Percentiles rank a stretch among this genome's conserved stretches.
phyloP scores from a whole-genome alignment of 305 asterid genomes.

The Fraxinus angustifolia region DNA sequence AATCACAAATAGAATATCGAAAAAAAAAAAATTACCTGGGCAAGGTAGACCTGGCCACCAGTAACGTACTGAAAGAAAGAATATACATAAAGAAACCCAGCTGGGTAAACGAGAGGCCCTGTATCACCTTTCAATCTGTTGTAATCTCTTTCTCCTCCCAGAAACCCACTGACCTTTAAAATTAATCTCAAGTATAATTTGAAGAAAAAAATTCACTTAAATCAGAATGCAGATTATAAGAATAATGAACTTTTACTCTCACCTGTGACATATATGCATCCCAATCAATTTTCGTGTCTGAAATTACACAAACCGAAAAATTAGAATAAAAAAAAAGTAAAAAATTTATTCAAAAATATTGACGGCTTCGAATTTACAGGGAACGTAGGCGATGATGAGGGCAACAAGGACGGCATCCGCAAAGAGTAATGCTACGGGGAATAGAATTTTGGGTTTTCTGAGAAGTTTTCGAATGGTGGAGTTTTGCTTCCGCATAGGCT shows the following conservation, averaged over 20 bases:
- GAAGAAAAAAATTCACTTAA: not conserved
- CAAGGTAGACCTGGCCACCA: slow-evolving; percentile 70
- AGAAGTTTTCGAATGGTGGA: slow-evolving; percentile 25
- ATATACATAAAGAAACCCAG: slow-evolving; percentile 87
- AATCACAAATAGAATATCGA: not conserved
- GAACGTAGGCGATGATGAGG: slow-evolving; percentile 67
- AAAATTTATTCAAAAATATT: not conserved
- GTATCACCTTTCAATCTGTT: slow-evolving; percentile 87
- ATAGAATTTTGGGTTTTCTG: slow-evolving; percentile 37
- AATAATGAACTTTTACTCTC: slow-evolving; percentile 16
- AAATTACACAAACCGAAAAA: slow-evolving; percentile 14
- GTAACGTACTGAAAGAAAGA: slow-evolving; percentile 74
- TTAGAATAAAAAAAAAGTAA: not conserved
- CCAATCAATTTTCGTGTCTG: slow-evolving; percentile 98
- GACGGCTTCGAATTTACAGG: slow-evolving; percentile 48
- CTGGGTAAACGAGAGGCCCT: slow-evolving; percentile 93
- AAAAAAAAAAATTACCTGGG: slow-evolving; percentile 54
- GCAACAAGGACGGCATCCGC: slow-evolving; percentile 66
- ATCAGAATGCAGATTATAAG: not conserved
- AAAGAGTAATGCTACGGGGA: slow-evolving; percentile 51
- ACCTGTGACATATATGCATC: slow-evolving; percentile 99
- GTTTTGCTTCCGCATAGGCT: slow-evolving; percentile 15
- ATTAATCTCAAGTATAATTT: slow-evolving; percentile 1
- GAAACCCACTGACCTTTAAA: slow-evolving; percentile 68
- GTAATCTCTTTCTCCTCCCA: slow-evolving; percentile 88